Conservation (phyloP, 192 early-diverging fungal genomes). For the Kappamyces sp. region DNA sequence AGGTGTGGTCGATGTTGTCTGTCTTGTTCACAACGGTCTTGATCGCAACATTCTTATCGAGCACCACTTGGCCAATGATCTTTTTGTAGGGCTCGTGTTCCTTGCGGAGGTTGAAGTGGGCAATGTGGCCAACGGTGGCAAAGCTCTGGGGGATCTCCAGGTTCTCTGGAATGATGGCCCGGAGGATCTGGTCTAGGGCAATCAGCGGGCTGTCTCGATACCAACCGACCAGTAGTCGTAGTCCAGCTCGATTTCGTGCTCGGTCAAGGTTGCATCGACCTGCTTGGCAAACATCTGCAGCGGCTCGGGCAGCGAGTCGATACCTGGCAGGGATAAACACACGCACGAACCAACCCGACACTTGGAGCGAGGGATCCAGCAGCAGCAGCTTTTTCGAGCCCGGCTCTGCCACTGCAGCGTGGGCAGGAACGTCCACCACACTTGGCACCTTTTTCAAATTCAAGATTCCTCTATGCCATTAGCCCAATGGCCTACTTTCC, state of each 20-base stretch:
- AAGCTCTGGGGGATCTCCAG: slow-evolving; percentile 75
- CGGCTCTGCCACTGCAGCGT: neutral
- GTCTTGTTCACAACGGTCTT: slow-evolving; percentile 95
- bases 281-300: slow-evolving; percentile 44
- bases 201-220: slow-evolving; percentile 18
- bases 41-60: slow-evolving; percentile 90
- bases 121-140: slow-evolving; percentile 72
- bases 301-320: slow-evolving; percentile 33
- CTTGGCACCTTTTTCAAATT: neutral
- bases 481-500: neutral
- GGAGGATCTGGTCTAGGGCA: slow-evolving; percentile 72
- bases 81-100: slow-evolving; percentile 83
- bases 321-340: neutral
- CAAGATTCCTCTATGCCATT: neutral
- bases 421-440: neutral
- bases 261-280: slow-evolving; percentile 42
- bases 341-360: neutral
- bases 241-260: slow-evolving; percentile 52
- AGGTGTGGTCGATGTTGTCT: slow-evolving; percentile 89
- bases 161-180: slow-evolving; percentile 77
- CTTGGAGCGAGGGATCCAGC: slow-evolving; percentile 37
- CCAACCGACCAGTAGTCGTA: slow-evolving; percentile 90
- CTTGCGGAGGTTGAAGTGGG: slow-evolving; percentile 93
- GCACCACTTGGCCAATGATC: slow-evolving; percentile 89
- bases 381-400: slow-evolving; percentile 30